Base-by-base conservation (phyloP, 2,329 filamentous ascomycete species). In the Diplodia corticola region DNA sequence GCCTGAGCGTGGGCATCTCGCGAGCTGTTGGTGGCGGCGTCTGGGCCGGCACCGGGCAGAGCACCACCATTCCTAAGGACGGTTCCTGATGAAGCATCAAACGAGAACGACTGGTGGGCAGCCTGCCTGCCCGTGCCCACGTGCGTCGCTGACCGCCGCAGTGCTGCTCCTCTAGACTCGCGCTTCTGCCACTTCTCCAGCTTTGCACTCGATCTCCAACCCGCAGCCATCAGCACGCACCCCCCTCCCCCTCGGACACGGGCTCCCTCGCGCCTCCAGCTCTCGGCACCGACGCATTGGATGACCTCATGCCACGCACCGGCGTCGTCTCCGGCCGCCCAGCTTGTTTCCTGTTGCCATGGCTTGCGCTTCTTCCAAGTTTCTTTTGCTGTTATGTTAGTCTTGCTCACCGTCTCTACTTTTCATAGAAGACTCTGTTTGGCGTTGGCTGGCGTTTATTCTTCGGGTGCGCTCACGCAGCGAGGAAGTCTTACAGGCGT, bases 1-100 rank as follows among this genome's bases (percentile, higher is more conserved):
- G 79, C 20, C 72, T 83, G 44, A 81, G 80, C 64, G 78, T 84
- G 28, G 82, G 82, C 65, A 82, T 84, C 69, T 81, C 78, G 68
- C 75, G 77, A 53, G 81, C 81, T 17, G 82, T 83, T 3, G 79
- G 81, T 65, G 82, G 82, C 44, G 79, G 79, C 54, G 80, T 83
- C 50, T 83, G 79, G 75, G 75, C 76, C 30, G 73, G 74, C 63
- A 71, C 79, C 22, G 79, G 78, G 61, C 72, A 74, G 69, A 74
- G 71, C 66, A 75, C 74, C 72, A 71, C 71, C 69, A 78, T 78
- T 53, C 68, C 67, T 46, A 63, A 64, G 26, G 57, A 64, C 53
- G 59, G 26, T 17, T 46, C 46, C 15, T 66, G 64, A 66, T 66
- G 64, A 66, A 9, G 44, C 37, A 24, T 49, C 57, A 15, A 46